Evolutionary conservation across 208 protist genomes (phyloP), one percentile per base, ranked within the genome.

Genomic region (Paratrypanosoma confusum): DNA sequence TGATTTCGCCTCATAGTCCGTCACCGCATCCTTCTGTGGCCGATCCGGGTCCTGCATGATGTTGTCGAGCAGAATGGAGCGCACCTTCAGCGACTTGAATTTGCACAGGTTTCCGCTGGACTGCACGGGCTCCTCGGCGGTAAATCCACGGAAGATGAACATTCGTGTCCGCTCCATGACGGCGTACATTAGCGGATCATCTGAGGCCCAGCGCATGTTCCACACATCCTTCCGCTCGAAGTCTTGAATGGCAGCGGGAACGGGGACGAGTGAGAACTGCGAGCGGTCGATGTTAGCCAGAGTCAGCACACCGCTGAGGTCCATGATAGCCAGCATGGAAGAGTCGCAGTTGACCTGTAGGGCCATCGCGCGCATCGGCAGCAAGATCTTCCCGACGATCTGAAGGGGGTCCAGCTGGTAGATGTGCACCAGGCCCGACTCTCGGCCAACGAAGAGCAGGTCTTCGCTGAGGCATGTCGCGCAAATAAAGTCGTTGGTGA

Each of bases 111-210:
- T 88, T 10, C 81, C 81, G 31, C 66, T 83, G 29, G 65, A 72
- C 37, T 82, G 65, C 24, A 95, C 65, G 7, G 87, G 87, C 58
- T 97, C 92, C 69, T 97, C 94, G 10, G 86, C 37, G 10, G 90
- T 76, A 1, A 79, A 49, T 33, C 63, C 76, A 49, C 81, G 50
- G 57, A 96, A 97, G 38, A 98, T 75, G 48, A 84, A 88, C 80
- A 96, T 86, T 41, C 88, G 71, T 20, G 93, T 93, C 66, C 95
- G 96, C 67, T 96, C 93, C 91, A 97, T 96, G 39, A 96, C 65
- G 17, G 87, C 95, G 36, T 97, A 78, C 25, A 90, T 72, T 38
- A 85, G 50, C 7, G 93, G 88, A 57, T 97, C 83, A 57, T 98
- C 96, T 3, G 61, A 47, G 27, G 89, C 74, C 95, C 95, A 98